phyloP scores from a whole-genome alignment of 441 rosid species.

The Syzygium malaccense region DNA sequence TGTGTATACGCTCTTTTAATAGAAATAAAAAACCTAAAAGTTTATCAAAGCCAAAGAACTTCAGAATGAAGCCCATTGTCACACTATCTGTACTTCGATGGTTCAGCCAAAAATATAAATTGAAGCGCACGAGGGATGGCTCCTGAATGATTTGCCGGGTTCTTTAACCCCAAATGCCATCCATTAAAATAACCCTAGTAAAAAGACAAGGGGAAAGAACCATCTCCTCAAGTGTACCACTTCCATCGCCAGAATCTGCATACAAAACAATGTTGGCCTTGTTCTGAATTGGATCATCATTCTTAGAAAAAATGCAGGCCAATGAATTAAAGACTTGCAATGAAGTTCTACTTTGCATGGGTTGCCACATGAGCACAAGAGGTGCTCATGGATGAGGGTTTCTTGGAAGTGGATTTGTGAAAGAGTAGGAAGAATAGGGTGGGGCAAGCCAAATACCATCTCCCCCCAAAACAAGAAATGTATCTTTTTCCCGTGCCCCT shows the following conservation, averaged over 20 bases:
- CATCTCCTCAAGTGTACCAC: background rate
- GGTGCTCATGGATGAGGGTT: background rate
- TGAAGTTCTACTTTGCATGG: background rate
- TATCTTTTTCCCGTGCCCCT: background rate
- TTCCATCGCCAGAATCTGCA: background rate
- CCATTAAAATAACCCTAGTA: background rate
- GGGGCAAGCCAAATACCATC: background rate
- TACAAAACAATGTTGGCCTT: background rate
- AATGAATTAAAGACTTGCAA: background rate
- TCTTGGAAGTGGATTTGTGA: background rate
- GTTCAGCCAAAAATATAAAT: background rate
- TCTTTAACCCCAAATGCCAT: background rate
- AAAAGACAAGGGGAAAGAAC: background rate
- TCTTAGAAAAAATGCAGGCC: background rate
- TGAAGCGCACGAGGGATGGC: background rate
- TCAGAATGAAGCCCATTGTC: background rate
- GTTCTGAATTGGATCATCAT: background rate
- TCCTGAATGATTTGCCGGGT: background rate
- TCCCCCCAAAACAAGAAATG: background rate
- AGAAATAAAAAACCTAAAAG: background rate
- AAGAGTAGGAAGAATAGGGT: background rate
- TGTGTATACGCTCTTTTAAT: background rate
- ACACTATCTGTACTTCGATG: background rate
- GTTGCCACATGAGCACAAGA: background rate
- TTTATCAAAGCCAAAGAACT: background rate